Percentiles rank a stretch among this genome's conserved stretches.
Evolutionary conservation across 768 basidiomycete genomes (phyloP).

Genomic region (Amanita brunnescens): DNA sequence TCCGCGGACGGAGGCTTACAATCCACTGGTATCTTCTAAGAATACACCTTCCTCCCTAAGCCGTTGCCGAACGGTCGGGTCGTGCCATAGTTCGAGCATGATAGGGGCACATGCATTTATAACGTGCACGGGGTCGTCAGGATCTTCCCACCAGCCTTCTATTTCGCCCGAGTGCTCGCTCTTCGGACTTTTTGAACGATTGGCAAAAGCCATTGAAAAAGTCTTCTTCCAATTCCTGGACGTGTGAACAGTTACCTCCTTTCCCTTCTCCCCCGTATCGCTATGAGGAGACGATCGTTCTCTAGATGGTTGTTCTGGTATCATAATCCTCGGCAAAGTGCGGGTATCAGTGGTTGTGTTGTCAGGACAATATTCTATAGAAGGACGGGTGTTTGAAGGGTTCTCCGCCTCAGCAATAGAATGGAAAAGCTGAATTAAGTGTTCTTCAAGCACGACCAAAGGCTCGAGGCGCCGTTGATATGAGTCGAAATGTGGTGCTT

Average conservation of each 20-base stretch:
- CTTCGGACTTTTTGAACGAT: constrained; percentile 58
- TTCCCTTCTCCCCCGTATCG: constrained; percentile 35
- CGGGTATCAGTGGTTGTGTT: constrained; percentile 30
- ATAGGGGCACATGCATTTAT: constrained; percentile 52
- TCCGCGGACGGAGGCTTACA: constrained; percentile 41
- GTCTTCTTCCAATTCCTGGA: constrained; percentile 64
- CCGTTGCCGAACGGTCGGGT: constrained; percentile 53
- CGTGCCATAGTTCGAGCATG: constrained; percentile 73
- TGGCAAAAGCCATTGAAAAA: constrained; percentile 40
- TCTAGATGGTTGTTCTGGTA: constrained; percentile 26
- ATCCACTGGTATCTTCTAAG: constrained; percentile 77
- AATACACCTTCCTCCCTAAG: constrained; percentile 59
- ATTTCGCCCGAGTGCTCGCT: constrained; percentile 63
- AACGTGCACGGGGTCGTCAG: constrained; percentile 69
- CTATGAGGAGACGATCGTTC: constrained; percentile 20
- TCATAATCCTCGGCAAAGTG: constrained; percentile 41
- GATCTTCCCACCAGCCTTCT: constrained; percentile 82
- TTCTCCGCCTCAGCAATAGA: constrained; percentile 68
- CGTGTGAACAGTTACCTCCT: constrained; percentile 52
- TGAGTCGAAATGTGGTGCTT: constrained; percentile 51
- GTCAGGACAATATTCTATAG: constrained; percentile 11
- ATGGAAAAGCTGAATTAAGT: constrained; percentile 56
- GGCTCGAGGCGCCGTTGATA: constrained; percentile 61
- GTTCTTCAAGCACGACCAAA: constrained; percentile 59
- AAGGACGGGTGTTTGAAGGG: constrained; percentile 22